phyloP scores from a whole-genome alignment of 2,329 filamentous ascomycete species.

The Talaromyces verruculosus region DNA sequence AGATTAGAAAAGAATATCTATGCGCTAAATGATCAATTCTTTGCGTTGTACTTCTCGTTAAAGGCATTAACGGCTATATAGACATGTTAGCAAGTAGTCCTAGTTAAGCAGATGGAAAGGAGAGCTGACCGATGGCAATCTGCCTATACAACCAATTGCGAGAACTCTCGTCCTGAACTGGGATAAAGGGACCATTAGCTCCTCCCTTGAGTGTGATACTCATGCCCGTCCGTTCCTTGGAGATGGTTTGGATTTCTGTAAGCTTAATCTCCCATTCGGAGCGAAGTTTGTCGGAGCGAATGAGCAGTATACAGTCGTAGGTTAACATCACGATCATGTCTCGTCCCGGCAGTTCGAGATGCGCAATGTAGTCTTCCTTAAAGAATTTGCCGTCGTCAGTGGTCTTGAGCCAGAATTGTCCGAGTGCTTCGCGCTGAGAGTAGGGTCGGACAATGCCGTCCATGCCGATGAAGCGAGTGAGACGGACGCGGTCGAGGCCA shows the following conservation, averaged over 20 bases:
- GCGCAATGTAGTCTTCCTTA: constrained; percentile 94
- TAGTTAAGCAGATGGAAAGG: neutral
- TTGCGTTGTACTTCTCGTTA: constrained; percentile 66
- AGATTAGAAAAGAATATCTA: neutral
- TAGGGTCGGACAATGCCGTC: constrained; percentile 95
- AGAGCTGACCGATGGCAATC: constrained; percentile 56
- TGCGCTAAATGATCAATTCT: constrained; percentile 43
- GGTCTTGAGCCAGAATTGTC: constrained; percentile 98
- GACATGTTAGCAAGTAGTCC: neutral
- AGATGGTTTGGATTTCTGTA: constrained; percentile 95
- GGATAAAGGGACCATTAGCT: constrained; percentile 90
- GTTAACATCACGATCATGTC: constrained; percentile 90
- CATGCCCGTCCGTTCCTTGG: constrained; percentile 92
- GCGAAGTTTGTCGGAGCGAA: constrained; percentile 78
- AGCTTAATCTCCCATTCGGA: constrained; percentile 96
- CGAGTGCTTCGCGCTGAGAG: constrained; percentile 89
- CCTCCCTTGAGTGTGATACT: constrained; percentile 85
- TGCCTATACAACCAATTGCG: constrained; percentile 67
- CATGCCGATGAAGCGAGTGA: constrained; percentile 84
- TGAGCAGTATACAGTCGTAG: constrained; percentile 82
- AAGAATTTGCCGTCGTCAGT: constrained; percentile 97
- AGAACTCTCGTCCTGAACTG: constrained; percentile 80
- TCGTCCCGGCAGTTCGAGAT: constrained; percentile 84
- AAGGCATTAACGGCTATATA: constrained; percentile 62
- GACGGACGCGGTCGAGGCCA: constrained; percentile 89